phyloP scores from a whole-genome alignment of 495 filamentous ascomycete species.

The Penicillium lividum region DNA sequence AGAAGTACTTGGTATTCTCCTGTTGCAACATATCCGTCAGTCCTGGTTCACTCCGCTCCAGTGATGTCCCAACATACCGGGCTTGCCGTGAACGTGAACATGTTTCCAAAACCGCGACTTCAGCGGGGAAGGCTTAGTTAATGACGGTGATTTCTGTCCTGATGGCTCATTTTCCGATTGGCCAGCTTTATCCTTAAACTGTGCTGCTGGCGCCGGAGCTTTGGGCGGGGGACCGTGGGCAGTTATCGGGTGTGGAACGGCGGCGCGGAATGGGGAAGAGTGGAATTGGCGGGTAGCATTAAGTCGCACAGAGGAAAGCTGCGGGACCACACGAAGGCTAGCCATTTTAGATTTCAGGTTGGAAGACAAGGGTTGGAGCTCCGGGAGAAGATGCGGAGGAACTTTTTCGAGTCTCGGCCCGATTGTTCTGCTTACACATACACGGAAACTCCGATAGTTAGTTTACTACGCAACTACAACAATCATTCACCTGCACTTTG shows the following conservation, averaged over 20 bases:
- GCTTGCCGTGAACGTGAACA: constrained; percentile 60
- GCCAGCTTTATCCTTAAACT: constrained; percentile 48
- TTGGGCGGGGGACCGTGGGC: constrained; percentile 83
- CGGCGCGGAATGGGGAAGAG: constrained; percentile 49
- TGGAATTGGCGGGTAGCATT: constrained; percentile 46
- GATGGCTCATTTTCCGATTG: constrained; percentile 55
- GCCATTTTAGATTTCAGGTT: constrained; percentile 16
- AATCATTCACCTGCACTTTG: too few relatives aligned
- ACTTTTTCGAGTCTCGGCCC: constrained; percentile 23
- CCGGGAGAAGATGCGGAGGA: constrained; percentile 8
- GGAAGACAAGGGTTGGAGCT: not conserved
- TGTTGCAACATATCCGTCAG: constrained; percentile 34
- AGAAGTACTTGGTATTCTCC: constrained; percentile 71
- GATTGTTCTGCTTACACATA: constrained; percentile 9
- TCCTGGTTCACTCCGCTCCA: not conserved
- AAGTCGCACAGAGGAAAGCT: constrained; percentile 19
- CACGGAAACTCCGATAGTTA: too few relatives aligned
- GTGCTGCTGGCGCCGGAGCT: constrained; percentile 62
- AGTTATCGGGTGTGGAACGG: constrained; percentile 67
- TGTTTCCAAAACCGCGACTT: constrained; percentile 84
- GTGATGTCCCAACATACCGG: constrained; percentile 37
- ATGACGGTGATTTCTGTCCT: constrained; percentile 45
- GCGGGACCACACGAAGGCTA: constrained; percentile 28
- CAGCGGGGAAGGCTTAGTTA: constrained; percentile 45
- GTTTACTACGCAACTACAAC: too few relatives aligned